Conservation (phyloP, 2,329 filamentous ascomycete genomes). For the Colletotrichum cereale region DNA sequence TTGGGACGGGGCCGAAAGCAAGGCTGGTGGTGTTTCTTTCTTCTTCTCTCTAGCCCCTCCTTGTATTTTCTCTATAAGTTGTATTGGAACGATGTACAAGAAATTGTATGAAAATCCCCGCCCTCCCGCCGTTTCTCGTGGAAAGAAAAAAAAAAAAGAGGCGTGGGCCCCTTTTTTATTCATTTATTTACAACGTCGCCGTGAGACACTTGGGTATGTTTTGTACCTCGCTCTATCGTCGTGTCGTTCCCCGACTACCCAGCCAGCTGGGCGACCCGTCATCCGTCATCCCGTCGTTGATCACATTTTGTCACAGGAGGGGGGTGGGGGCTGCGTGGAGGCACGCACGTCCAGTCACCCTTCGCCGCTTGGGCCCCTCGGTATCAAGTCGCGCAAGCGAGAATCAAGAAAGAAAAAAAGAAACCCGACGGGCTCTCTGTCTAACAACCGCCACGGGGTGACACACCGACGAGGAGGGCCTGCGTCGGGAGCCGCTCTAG, state of each 20-base stretch:
- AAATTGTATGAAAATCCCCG: constrained; percentile 23
- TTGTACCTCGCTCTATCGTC: background rate
- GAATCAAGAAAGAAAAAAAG: too few species aligned
- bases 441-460: background rate
- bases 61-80: constrained; percentile 17
- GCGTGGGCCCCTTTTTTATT: background rate
- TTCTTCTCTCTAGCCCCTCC: background rate
- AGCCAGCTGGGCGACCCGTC: constrained; percentile 21
- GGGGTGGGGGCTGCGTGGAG: background rate
- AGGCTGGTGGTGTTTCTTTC: constrained; percentile 21
- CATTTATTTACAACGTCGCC: background rate
- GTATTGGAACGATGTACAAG: constrained; percentile 40
- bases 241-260: constrained; percentile 7
- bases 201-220: constrained; percentile 6
- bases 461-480: background rate
- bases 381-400: background rate
- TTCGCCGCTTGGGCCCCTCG: background rate
- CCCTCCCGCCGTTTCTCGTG: background rate
- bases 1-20: constrained; percentile 17
- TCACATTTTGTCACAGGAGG: background rate
- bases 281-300: constrained; percentile 3
- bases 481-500: background rate
- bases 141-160: background rate
- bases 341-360: too few species aligned
- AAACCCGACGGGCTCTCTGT: background rate